A percentile compares a stretch with the other conserved stretches of the same genome.
Evolutionary conservation across 192 early-diverging fungal species (phyloP).

Genomic region (Dissophora globulifera): DNA sequence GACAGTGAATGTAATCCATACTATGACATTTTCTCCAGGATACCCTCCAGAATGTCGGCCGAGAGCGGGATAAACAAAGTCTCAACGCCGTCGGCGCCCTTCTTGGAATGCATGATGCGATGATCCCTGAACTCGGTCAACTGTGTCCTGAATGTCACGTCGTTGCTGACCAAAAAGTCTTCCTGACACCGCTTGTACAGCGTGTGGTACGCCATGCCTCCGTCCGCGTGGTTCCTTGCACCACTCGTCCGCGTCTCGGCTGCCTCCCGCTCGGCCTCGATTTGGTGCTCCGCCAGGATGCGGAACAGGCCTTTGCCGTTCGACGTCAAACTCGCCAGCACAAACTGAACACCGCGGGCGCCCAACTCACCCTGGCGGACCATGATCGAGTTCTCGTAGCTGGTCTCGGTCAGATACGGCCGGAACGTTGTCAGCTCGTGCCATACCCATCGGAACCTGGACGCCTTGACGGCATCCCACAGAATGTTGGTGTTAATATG

Average conservation of each 20-base stretch:
- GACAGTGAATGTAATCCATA: too few relatives aligned
- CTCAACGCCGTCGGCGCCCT: conserved; percentile 70
- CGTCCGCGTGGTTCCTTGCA: conserved; percentile 27
- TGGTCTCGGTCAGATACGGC: conserved; percentile 84
- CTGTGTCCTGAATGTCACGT: conserved; percentile 88
- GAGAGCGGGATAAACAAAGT: conserved; percentile 81
- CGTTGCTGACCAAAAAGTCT: conserved; percentile 84
- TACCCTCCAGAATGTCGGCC: conserved; percentile 65
- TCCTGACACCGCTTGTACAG: conserved; percentile 83
- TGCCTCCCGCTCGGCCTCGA: conserved; percentile 55
- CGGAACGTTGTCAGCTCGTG: conserved; percentile 92
- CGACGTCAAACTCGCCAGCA: conserved; percentile 81
- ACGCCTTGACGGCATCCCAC: conserved; percentile 81
- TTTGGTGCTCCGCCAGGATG: conserved; percentile 87
- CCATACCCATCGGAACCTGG: conserved; percentile 87
- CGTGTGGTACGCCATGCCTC: conserved; percentile 72
- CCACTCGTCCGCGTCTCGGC: not conserved
- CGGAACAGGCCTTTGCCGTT: conserved; percentile 89
- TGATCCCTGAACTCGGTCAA: conserved; percentile 95
- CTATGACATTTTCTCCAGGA: conserved; percentile 74
- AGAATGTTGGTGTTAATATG: conserved; percentile 91
- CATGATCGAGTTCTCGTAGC: conserved; percentile 80
- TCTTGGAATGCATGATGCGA: conserved; percentile 78
- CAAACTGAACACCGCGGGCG: conserved; percentile 78
- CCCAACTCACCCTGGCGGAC: conserved; percentile 66